Evolutionary conservation across 2,329 filamentous ascomycete species (phyloP).

Genomic region (Penicillium decumbens): DNA sequence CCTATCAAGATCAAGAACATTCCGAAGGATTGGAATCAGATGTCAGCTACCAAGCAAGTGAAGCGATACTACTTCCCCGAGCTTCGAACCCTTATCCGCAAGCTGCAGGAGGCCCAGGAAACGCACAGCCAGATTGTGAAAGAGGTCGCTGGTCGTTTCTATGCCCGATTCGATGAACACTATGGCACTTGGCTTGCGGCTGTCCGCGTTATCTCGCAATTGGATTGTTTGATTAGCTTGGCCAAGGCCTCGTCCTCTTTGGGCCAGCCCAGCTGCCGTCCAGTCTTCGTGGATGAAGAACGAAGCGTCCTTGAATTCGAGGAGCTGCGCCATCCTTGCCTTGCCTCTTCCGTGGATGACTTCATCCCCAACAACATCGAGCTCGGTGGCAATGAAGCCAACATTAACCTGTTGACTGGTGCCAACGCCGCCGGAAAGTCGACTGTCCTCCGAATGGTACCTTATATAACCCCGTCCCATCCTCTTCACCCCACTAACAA

Average conservation of each 20-base stretch:
- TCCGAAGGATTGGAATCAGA: constrained; percentile 85
- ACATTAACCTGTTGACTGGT: constrained; percentile 87
- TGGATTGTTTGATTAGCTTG: constrained; percentile 91
- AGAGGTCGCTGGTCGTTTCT: constrained; percentile 78
- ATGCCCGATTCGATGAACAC: constrained; percentile 78
- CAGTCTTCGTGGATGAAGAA: constrained; percentile 77
- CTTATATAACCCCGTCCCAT: constrained; percentile 6
- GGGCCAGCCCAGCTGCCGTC: constrained; percentile 82
- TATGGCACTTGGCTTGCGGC: constrained; percentile 82
- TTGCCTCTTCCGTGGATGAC: constrained; percentile 80
- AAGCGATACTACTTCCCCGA: constrained; percentile 93
- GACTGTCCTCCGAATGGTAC: constrained; percentile 87
- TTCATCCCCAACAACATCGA: constrained; percentile 95
- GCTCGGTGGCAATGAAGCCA: constrained; percentile 73
- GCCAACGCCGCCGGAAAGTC: constrained; percentile 98
- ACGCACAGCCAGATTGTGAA: constrained; percentile 87
- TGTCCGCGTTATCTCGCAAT: constrained; percentile 83
- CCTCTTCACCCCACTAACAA: constrained; percentile 22
- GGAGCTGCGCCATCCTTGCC: constrained; percentile 91
- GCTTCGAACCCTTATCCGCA: constrained; percentile 73
- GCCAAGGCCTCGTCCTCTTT: constrained; percentile 81
- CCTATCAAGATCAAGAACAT: constrained; percentile 77
- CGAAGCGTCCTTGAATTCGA: constrained; percentile 86
- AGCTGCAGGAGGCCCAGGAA: constrained; percentile 90
- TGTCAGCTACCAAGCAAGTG: constrained; percentile 86